These are phyloP conservation scores for Colletotrichum destructivum DNA, from an alignment of 2,329 filamentous ascomycete genomes.

Conservation along the genomic window DNA sequence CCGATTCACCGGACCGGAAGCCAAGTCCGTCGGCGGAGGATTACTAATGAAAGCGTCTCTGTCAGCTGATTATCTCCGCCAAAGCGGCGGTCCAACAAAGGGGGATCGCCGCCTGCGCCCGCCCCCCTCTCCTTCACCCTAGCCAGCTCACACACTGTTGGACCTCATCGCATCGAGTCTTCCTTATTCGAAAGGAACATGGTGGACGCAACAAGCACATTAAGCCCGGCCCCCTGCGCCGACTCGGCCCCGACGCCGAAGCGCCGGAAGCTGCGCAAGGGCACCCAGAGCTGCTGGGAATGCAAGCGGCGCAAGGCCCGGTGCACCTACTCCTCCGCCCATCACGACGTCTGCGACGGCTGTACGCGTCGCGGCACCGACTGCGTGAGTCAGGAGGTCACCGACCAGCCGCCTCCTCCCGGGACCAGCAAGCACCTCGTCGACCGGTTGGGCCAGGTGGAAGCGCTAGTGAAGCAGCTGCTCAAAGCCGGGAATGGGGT, in stretches of 20 bases:
- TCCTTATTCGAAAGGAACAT: no score
- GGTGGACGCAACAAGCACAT: background rate
- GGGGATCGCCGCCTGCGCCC: background rate
- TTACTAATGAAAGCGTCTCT: constrained; percentile 22
- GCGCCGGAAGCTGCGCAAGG: constrained; percentile 37
- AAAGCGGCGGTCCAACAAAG: constrained; percentile 32
- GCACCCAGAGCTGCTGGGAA: constrained; percentile 41
- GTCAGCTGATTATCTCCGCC: constrained; percentile 17
- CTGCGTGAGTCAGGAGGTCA: constrained; percentile 60
- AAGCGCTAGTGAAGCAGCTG: constrained; percentile 53
- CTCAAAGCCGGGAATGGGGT: constrained; percentile 3
- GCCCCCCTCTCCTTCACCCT: background rate
- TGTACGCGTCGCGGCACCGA: constrained; percentile 60
- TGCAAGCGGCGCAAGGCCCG: constrained; percentile 38
- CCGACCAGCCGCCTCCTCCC: constrained; percentile 53
- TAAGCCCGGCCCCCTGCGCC: background rate
- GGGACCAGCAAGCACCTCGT: constrained; percentile 47
- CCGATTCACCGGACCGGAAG: constrained; percentile 15
- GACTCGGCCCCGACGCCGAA: constrained; percentile 17
- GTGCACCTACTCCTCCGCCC: constrained; percentile 22
- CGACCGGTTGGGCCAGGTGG: constrained; percentile 54
- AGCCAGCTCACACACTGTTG: background rate
- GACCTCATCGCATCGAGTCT: no score
- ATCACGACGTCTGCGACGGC: constrained; percentile 10
- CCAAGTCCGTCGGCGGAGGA: constrained; percentile 4